Base-by-base conservation (phyloP, 164 flowering plant genomes). In the Cinnamomum micranthum region DNA sequence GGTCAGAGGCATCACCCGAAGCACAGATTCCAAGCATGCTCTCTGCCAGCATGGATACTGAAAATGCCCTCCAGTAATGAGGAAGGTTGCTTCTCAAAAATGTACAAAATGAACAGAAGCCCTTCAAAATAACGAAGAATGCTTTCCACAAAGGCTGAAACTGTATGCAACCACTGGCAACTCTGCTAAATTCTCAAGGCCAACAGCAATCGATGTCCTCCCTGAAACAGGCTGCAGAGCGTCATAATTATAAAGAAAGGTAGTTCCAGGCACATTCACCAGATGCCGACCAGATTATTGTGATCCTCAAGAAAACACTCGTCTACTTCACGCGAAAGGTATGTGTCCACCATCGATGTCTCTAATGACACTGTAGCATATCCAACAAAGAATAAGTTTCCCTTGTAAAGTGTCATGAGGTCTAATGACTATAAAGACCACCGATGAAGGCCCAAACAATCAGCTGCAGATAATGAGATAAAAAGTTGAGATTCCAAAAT, bases 1-100 rank as follows among this genome's bases (percentile, higher is more conserved):
- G 86, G 89, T 89, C 92, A 87, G 94, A 98, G 92, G 98, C 99
- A 95, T 77, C 87, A 95, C 97, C 95, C 94, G 84, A 92, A 86
- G 69, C 79, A 88, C 90, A 78, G 84, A 87, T 86, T 88, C 94
- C 95, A 91, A 91, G 92, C 99, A 95, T 95, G 92, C 99, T 95
- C 93, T 90, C 94, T 80, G 85, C 91, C 90, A 94, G 97, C 98
- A 93, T 90, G 91, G 95, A 91, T 83, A 79, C 94, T 70, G 73
- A 77, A 73, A 77, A 75, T 28, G 60, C 76, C 85, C 87, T 70
- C 73, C 35, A 47, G 68, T 41, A 28, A 74, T 41, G 60, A 70
- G 77, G 28, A 75, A 69, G 82, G 82, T 77, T 81, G 76, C 85
- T 74, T 74, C 77, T 66, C 71, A 77, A 74, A 58, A 55, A 25